phyloP scores from a whole-genome alignment of 495 filamentous ascomycete species.

The Penicillium silybi region DNA sequence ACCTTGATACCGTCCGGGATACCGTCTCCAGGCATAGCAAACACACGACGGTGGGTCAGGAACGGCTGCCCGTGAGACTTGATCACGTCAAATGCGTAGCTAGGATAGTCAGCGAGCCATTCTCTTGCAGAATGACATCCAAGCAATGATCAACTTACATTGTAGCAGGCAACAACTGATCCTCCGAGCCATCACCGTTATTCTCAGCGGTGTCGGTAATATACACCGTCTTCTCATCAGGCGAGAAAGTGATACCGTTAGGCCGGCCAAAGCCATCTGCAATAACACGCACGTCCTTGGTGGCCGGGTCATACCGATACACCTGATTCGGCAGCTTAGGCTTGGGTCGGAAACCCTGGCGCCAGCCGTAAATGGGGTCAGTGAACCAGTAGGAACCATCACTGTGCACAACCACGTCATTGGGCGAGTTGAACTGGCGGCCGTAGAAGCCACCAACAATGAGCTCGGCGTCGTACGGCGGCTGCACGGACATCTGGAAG shows the following conservation, averaged over 20 bases:
- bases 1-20: constrained; percentile 60
- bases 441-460: constrained; percentile 42
- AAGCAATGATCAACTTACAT: constrained; percentile 16
- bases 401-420: constrained; percentile 41
- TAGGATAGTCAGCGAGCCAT: constrained; percentile 1
- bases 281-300: constrained; percentile 42
- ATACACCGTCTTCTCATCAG: constrained; percentile 45
- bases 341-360: constrained; percentile 40
- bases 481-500: constrained; percentile 23
- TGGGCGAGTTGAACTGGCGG: constrained; percentile 43
- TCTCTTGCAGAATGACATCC: background rate
- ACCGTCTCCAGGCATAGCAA: constrained; percentile 53
- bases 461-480: constrained; percentile 30
- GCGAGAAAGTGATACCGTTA: constrained; percentile 47
- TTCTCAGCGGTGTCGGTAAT: constrained; percentile 45
- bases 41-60: constrained; percentile 50
- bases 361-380: constrained; percentile 47
- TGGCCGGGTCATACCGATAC: constrained; percentile 50
- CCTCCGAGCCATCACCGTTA: constrained; percentile 20
- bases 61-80: constrained; percentile 29
- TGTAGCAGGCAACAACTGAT: constrained; percentile 16
- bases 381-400: constrained; percentile 54
- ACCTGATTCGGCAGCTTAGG: constrained; percentile 45
- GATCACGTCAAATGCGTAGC: constrained; percentile 27
- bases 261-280: constrained; percentile 48